Evolutionary conservation across 192 early-diverging fungal species (phyloP), one percentile per base, ranked within the genome.

Genomic region (Linnemannia zychae): DNA sequence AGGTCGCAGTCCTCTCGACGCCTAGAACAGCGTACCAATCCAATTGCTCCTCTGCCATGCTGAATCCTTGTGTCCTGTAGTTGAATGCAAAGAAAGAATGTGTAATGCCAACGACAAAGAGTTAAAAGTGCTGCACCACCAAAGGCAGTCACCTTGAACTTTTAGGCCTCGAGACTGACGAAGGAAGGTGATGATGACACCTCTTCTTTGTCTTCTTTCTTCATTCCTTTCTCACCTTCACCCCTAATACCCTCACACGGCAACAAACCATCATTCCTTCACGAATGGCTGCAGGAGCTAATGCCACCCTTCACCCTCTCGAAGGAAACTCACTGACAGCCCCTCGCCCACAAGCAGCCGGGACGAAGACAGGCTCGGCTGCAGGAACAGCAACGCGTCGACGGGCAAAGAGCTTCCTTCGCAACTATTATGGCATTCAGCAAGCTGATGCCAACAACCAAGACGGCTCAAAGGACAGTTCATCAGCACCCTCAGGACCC

Each of bases 21-120:
- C 85, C 90, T 7, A 92, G 77, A 18, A 92, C 66, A 20, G 80
- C 87, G 71, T 92, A 92, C 75, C 88, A 88, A 50, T 92, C 91
- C 31, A 76, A 72, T 31, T 90, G 88, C 37, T 88, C 83, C 15
- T 85, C 83, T 71, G 83, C 83, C 83, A 85, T 85, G 33, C 1
- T 63, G 57, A n/a, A 63, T 63, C 57, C 18, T 12, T 81, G 67
- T 65, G 12, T 34, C 13, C 36, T 65, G 15, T 37, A 11, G 37
- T 22, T 44, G 36, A 24, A 70, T 18, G 68, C 71, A 73, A 70
- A 48, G 31, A 37, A 52, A 13, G 12, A 22, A 68, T 18, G 72
- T 63, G 50, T 34, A 16, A 40, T 75, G 38, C 11, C 22, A 49
- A 22, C 11, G 70, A 71, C 53, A 71, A 15, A 16, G 36, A 38